A percentile compares a stretch with the other conserved stretches of the same genome.
phyloP scores from a whole-genome alignment of 164 flowering plant genomes.

The Brasenia schreberi region DNA sequence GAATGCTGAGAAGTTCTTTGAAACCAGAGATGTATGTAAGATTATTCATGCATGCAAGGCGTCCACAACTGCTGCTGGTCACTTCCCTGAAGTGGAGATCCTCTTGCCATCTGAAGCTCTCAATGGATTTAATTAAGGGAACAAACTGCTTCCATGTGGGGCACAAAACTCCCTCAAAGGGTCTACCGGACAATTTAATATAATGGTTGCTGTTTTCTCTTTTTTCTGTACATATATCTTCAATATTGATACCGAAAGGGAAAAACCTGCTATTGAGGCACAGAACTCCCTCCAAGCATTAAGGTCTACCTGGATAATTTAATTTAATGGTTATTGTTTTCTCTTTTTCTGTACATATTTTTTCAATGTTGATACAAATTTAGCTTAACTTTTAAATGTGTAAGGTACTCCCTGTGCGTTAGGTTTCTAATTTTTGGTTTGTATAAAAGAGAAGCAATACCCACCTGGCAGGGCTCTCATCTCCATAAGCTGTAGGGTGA shows the following conservation, averaged over 20 bases:
- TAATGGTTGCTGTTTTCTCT: background rate
- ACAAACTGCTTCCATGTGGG: background rate
- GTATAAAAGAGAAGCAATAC: no score
- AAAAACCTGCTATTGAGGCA: background rate
- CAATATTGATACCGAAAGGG: background rate
- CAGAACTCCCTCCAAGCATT: background rate
- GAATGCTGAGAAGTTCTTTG: constrained; percentile 62
- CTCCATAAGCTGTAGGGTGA: no score
- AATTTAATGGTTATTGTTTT: background rate
- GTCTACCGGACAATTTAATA: background rate
- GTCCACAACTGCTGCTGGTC: background rate
- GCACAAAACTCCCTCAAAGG: background rate
- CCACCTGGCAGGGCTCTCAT: no score
- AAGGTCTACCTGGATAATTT: background rate
- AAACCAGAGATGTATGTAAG: constrained; percentile 50
- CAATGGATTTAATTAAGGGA: background rate
- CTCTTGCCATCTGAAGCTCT: background rate
- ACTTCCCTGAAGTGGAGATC: background rate
- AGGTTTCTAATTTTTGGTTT: no score
- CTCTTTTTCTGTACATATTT: background rate
- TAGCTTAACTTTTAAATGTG: no score
- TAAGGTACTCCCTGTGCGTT: no score
- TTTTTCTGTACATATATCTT: background rate
- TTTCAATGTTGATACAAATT: background rate
- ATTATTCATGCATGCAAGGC: background rate